Conservation (phyloP, 164 flowering plant species). For the Magnolia kwangsiensis region DNA sequence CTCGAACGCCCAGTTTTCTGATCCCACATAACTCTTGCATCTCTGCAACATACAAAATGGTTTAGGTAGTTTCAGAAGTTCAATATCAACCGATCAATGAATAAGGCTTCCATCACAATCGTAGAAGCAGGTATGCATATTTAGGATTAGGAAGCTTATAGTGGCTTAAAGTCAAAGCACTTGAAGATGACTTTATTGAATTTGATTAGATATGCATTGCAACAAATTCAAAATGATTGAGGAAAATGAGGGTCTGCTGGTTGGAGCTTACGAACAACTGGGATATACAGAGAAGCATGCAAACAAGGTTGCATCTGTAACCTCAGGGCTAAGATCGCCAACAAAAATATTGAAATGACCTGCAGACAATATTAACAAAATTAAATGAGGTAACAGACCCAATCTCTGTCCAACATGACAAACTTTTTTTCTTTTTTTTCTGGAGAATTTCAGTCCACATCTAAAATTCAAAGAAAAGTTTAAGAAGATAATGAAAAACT, state of each 20-base stretch:
- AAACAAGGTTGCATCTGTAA: constrained; percentile 92
- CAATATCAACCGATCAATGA: not conserved
- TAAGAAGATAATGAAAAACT: not conserved
- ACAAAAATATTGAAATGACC: constrained; percentile 94
- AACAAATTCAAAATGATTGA: not conserved
- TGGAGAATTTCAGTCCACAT: not conserved
- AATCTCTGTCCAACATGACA: not conserved
- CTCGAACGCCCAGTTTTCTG: constrained; percentile 96
- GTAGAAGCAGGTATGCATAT: not conserved
- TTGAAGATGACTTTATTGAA: no score
- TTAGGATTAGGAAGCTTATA: not conserved
- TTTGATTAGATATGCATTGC: not conserved
- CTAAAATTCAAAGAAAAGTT: not conserved
- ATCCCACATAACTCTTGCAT: constrained; percentile 88
- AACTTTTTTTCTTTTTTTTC: not conserved
- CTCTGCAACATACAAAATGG: constrained; percentile 33
- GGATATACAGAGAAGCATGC: constrained; percentile 89
- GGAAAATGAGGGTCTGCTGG: constrained; percentile 3
- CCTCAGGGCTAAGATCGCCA: constrained; percentile 97
- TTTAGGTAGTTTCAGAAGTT: not conserved
- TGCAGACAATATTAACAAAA: constrained; percentile 22
- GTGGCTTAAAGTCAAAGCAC: no score
- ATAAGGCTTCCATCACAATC: not conserved
- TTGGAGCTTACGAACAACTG: constrained; percentile 84
- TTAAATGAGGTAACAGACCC: not conserved